phyloP scores from a whole-genome alignment of 371 early-diverging fungal species.

The Mortierella sp. region DNA sequence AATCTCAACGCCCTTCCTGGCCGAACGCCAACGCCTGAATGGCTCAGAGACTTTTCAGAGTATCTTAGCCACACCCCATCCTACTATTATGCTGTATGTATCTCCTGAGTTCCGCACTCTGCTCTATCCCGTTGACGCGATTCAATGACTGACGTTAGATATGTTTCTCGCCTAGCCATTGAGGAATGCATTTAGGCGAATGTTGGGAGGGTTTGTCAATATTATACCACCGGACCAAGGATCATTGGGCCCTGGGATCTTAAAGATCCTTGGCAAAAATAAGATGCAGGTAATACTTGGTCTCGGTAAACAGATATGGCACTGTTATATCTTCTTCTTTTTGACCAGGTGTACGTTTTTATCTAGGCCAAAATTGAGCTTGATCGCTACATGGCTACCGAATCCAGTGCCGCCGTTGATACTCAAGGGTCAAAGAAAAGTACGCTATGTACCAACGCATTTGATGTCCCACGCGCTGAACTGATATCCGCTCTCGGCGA shows the following conservation, averaged over 20 bases:
- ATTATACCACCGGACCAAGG: slow-evolving; percentile 33
- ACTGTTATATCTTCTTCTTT: not conserved
- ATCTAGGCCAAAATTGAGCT: slow-evolving; percentile 37
- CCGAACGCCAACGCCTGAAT: slow-evolving; percentile 51
- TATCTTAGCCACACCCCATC: slow-evolving; percentile 67
- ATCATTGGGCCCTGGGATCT: slow-evolving; percentile 9
- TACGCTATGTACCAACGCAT: slow-evolving; percentile 34
- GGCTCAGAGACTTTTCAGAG: slow-evolving; percentile 65
- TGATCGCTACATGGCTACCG: slow-evolving; percentile 19
- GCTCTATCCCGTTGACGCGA: not conserved
- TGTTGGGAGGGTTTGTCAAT: slow-evolving; percentile 34
- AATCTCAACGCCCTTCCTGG: slow-evolving; percentile 33
- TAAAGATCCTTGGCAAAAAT: slow-evolving; percentile 23
- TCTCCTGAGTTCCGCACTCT: not conserved
- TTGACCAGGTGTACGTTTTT: not conserved
- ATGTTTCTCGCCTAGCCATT: slow-evolving; percentile 29
- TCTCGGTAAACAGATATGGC: not conserved
- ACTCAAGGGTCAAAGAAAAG: slow-evolving; percentile 20
- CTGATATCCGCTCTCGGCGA: slow-evolving; percentile 28
- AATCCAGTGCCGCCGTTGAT: slow-evolving; percentile 14
- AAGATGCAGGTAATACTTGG: slow-evolving; percentile 26
- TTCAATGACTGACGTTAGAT: not conserved
- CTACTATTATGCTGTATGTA: slow-evolving; percentile 59
- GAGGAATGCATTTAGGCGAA: slow-evolving; percentile 55
- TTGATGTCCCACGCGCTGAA: slow-evolving; percentile 44